phyloP scores from a whole-genome alignment of 2,329 filamentous ascomycete species.

The Penicillium sumatraense region DNA sequence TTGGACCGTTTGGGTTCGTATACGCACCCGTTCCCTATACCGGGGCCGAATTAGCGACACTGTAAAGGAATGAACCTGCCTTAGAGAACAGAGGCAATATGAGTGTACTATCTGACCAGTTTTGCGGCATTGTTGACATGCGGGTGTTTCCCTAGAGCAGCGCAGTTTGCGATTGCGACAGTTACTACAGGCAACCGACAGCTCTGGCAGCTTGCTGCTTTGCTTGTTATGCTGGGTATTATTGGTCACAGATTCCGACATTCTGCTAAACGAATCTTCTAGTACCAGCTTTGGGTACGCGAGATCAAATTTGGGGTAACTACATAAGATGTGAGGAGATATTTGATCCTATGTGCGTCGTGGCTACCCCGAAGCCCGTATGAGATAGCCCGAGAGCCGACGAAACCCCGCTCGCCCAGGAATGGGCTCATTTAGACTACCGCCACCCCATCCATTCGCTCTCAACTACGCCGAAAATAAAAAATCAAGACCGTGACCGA shows the following conservation, averaged over 20 bases:
- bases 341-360: background rate
- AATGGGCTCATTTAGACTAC: background rate
- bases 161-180: slow-evolving; percentile 18
- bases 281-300: background rate
- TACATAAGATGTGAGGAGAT: background rate
- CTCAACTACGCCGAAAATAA: background rate
- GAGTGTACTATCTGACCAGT: slow-evolving; percentile 5
- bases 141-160: slow-evolving; percentile 13
- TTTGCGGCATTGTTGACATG: slow-evolving; percentile 12
- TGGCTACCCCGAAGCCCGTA: background rate
- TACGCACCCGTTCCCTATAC: slow-evolving; percentile 25
- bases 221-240: slow-evolving; percentile 1
- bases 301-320: background rate
- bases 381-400: background rate
- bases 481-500: background rate
- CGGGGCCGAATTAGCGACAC: background rate
- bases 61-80: slow-evolving; percentile 2
- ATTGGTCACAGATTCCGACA: background rate
- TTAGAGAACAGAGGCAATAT: background rate
- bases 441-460: background rate
- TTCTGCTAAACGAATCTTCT: background rate
- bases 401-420: background rate
- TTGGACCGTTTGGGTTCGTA: slow-evolving; percentile 40
- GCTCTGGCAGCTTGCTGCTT: slow-evolving; percentile 6
- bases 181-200: slow-evolving; percentile 8